Evolutionary conservation across 2,329 filamentous ascomycete genomes (phyloP), one percentile per base, ranked within the genome.

Genomic region (Microsporum audouinii): DNA sequence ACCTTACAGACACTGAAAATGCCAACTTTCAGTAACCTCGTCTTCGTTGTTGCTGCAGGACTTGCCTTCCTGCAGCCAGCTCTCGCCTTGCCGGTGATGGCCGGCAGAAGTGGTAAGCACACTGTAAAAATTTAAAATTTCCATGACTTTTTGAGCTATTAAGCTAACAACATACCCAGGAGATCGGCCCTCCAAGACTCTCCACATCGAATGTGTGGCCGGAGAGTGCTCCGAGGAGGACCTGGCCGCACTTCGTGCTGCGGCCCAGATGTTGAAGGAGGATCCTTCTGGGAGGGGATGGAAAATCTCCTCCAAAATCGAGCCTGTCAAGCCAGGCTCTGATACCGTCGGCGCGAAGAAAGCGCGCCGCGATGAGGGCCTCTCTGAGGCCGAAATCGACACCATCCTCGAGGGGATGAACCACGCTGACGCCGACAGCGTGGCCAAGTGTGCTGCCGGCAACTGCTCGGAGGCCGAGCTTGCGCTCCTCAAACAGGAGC

Each of bases 141-240:
- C 7, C 14, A 12, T 10, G 5, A 8, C 8, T 12, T 2, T 17
- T 36, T 2, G 5, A 12, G 4, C 8, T 31, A 27, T 55, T 31
- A 17, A 36, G 51, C 51, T 55, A 55, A 55, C 31, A 10, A 2
- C 7, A 5, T 10, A 5, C 2, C 6, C 6, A 55, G 51, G 12
- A 34, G 51, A 10, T 5, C 14, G 4, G n/a, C 31, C n/a, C 5
- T 14, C 29, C 2, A 55, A 55, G 14, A n/a, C 31, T 36, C 51
- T 55, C 17, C 51, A 34, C 34, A 60, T 60, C 14, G 61, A 60
- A 29, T 63, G 61, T 23, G 2, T 60, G 29, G 45, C 61, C 38
- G 61, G 61, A 10, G 51, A 63, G 43, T 63, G 61, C 34, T 53
- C 51, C 7, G 51, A 57, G 27, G 39, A 57, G 12, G 58, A 63